Evolutionary conservation across 176 grass and related monocot species (phyloP).

Genomic region (Bromus sterilis): DNA sequence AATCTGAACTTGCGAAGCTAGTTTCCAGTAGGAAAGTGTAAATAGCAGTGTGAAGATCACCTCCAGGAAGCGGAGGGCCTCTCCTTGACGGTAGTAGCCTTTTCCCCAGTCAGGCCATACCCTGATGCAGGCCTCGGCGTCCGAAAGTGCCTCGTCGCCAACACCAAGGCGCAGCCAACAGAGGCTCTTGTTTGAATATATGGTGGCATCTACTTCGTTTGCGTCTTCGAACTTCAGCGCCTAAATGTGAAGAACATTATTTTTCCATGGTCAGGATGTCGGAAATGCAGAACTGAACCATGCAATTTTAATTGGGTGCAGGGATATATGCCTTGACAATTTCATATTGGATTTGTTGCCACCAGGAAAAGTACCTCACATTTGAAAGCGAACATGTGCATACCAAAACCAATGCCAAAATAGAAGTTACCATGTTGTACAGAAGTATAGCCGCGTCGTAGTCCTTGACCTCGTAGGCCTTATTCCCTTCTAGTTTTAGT

Average conservation of each 20-base stretch:
- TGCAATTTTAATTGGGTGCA: too few species aligned
- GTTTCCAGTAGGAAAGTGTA: neutral
- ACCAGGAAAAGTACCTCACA: neutral
- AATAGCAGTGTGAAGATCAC: neutral
- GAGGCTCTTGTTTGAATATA: neutral
- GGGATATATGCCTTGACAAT: neutral
- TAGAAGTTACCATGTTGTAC: neutral
- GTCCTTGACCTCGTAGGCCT: neutral
- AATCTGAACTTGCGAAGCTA: neutral
- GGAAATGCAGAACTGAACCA: neutral
- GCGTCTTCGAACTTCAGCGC: neutral
- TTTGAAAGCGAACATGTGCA: neutral
- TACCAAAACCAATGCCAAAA: neutral
- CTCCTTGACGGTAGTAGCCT: conserved; percentile 10
- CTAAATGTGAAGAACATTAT: neutral
- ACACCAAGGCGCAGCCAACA: conserved; percentile 9
- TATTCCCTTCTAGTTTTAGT: conserved; percentile 1
- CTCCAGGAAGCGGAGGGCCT: neutral
- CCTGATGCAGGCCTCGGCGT: conserved; percentile 6
- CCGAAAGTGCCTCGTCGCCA: neutral
- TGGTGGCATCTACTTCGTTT: neutral
- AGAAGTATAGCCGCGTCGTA: conserved; percentile 8
- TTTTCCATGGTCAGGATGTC: neutral
- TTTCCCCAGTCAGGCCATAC: neutral
- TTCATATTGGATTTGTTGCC: neutral